Base-by-base conservation (phyloP, 768 basidiomycete species). In the Lepiota subincarnata region DNA sequence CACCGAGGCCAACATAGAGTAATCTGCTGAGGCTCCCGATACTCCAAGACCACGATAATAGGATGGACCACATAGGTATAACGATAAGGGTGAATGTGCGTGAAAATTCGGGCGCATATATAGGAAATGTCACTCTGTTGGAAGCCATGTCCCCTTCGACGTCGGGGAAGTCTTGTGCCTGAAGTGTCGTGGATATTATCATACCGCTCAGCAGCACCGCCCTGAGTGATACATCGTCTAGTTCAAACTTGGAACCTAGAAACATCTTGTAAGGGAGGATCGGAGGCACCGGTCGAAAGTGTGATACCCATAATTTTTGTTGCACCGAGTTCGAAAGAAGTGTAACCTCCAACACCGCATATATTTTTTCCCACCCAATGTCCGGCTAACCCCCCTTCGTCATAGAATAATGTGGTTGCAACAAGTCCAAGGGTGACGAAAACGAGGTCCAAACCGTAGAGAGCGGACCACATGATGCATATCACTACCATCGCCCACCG, bases 121-220 rank as follows among this genome's bases (percentile, higher is more conserved):
- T 74, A 1, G 78, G 78, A 19, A 80, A 59, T 0, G 78, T 80
- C 1, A 64, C 18, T 3, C 78, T 68, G 0, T 73, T 73, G 0
- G 64, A 63, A n/a, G 65, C 45, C 4, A 60, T 58, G 45, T 79
- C 79, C 0, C 78, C 78, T n/a, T 66, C 64, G 12, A 70, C 59
- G 49, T 80, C 79, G 24, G 73, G 66, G 53, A 75, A 80, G 53
- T 80, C 79, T 60, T 67, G 66, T 0, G 74, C 70, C 18, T 79
- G 77, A 10, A 78, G 73, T 3, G 77, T 79, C 0, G 77, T 76
- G 13, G 72, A 59, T 28, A 77, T 71, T 11, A 76, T 61, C 14
- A 60, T 56, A 36, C 22, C 50, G 45, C 61, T 66, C 38, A 47
- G 46, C 5, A 56, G 7, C 10, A 65, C 48, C 14, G 64, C 58